Conservation (phyloP, 345 rosid genomes). For the Garcia nutans region DNA sequence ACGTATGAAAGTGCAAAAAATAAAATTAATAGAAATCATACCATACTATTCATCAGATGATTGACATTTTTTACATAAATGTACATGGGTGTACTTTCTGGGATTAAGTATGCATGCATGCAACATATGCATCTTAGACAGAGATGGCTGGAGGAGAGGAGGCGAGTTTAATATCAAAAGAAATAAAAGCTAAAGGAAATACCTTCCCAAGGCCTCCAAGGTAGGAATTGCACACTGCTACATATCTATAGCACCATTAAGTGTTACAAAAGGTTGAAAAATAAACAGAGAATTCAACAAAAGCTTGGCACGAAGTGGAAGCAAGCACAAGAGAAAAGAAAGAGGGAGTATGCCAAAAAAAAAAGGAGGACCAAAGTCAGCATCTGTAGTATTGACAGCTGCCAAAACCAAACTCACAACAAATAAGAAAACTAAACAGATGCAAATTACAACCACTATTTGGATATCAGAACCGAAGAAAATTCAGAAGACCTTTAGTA, state of each 20-base stretch:
- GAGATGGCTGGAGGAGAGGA: neutral
- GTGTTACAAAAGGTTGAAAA: slow-evolving; percentile 17
- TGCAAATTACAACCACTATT: neutral
- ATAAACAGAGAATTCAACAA: neutral
- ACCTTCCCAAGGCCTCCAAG: slow-evolving; percentile 99
- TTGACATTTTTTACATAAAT: neutral
- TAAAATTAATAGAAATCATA: neutral
- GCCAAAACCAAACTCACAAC: neutral
- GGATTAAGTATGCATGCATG: neutral
- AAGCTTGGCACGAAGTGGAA: neutral
- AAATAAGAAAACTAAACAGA: neutral
- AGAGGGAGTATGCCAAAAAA: too few species aligned
- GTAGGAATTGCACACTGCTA: slow-evolving; percentile 83
- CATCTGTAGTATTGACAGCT: neutral
- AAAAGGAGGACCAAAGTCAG: too few species aligned
- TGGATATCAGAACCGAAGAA: neutral
- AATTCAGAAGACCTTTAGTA: neutral
- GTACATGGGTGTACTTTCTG: neutral
- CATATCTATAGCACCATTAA: slow-evolving; percentile 63
- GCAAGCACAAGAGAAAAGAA: neutral
- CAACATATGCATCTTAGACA: neutral
- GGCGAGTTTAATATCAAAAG: slow-evolving; percentile 6
- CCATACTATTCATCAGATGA: neutral
- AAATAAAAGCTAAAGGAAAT: slow-evolving; percentile 12
- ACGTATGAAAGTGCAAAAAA: slow-evolving; percentile 2